phyloP scores from a whole-genome alignment of 139 green algal genomes.

The Ettlia oleoabundans region DNA sequence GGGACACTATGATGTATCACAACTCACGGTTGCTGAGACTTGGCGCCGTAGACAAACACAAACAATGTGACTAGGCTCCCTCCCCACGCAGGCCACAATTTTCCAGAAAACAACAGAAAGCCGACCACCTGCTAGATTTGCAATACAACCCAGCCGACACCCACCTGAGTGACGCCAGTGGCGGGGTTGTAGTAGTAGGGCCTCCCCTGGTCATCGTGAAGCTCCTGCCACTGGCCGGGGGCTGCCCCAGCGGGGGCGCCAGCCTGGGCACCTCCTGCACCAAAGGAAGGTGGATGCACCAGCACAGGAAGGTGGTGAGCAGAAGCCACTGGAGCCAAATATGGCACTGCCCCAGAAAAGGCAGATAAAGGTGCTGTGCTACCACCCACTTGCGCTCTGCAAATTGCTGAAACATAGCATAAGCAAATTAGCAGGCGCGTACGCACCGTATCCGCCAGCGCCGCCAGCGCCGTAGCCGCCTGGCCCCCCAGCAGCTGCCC shows the following conservation, averaged over 20 bases:
- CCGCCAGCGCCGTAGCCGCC: conserved; percentile 19
- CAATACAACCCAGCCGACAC: not conserved
- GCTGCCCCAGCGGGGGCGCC: not conserved
- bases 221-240: conserved; percentile 61
- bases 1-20: not conserved
- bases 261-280: not conserved
- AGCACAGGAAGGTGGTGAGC: not conserved
- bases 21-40: no score
- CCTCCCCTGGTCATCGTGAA: conserved; percentile 77
- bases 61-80: no score
- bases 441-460: not conserved
- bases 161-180: conserved; percentile 81
- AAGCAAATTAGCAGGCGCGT: not conserved
- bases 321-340: not conserved
- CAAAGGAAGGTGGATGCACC: not conserved
- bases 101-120: no score
- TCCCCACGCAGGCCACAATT: no score
- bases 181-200: conserved; percentile 94
- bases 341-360: not conserved
- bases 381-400: not conserved
- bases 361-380: not conserved
- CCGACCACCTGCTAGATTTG: no score
- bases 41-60: no score
- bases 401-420: not conserved
- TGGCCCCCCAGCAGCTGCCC: not conserved